A percentile compares a stretch with the other conserved stretches of the same genome.
These are phyloP conservation scores for Begonia masoniana DNA, from an alignment of 306 rosid genomes.

Conservation along the genomic window DNA sequence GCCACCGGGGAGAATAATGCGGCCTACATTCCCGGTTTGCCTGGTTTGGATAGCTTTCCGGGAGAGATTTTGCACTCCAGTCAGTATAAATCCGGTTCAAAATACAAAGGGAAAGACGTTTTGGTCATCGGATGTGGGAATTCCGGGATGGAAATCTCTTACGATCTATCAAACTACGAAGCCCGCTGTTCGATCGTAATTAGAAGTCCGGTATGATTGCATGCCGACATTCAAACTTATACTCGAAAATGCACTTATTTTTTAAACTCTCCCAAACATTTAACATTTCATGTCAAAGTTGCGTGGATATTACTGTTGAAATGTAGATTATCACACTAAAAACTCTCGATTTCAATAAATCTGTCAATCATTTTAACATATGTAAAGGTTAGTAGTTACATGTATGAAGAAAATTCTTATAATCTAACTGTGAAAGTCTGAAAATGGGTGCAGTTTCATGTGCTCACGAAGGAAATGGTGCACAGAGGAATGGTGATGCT, in stretches of 20 bases:
- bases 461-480: slow-evolving; percentile 24
- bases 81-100: slow-evolving; percentile 4
- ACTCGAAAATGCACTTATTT: no score
- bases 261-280: no score
- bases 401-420: not conserved
- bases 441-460: slow-evolving; percentile 25
- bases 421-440: no score
- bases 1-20: slow-evolving; percentile 19
- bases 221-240: no score
- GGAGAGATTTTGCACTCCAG: slow-evolving; percentile 15
- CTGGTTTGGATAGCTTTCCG: slow-evolving; percentile 12
- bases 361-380: no score
- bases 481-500: slow-evolving; percentile 23
- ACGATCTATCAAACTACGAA: slow-evolving; percentile 8
- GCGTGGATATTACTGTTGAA: no score
- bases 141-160: slow-evolving; percentile 24
- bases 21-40: slow-evolving; percentile 6
- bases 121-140: slow-evolving; percentile 27
- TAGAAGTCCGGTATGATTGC: slow-evolving; percentile 28
- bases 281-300: no score
- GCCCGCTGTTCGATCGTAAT: slow-evolving; percentile 17
- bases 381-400: not conserved
- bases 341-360: not conserved
- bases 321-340: not conserved
- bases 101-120: slow-evolving; percentile 8